phyloP scores from a whole-genome alignment of 169 alveolate genomes.

The Babesia bovis region DNA sequence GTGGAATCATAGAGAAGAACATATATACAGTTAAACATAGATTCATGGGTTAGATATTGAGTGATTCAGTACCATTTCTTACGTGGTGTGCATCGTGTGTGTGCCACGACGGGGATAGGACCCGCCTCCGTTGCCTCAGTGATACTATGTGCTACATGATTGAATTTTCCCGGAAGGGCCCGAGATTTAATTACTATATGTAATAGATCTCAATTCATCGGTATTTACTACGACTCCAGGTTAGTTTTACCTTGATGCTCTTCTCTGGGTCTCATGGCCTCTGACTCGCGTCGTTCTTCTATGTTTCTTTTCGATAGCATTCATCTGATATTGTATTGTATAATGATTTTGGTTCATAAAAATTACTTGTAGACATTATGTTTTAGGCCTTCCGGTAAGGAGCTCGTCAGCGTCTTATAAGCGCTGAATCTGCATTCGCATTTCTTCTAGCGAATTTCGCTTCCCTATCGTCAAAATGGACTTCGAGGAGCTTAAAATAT shows the following conservation, averaged over 20 bases:
- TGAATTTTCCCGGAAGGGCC: conserved; percentile 8
- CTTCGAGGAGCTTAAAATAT: conserved; percentile 36
- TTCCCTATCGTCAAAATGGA: conserved; percentile 15
- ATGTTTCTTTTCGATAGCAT: background rate
- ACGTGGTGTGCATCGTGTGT: conserved; percentile 70
- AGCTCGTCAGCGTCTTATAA: conserved; percentile 4
- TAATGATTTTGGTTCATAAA: background rate
- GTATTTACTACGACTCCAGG: conserved; percentile 10
- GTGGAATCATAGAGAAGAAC: too few relatives aligned
- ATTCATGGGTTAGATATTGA: background rate
- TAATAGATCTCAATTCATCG: background rate
- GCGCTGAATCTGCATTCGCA: conserved; percentile 5
- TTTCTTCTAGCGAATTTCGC: background rate
- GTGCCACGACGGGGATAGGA: conserved; percentile 49
- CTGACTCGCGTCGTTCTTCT: background rate
- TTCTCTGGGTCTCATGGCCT: background rate
- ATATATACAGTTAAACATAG: too few relatives aligned
- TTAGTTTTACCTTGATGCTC: background rate
- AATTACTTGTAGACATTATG: background rate
- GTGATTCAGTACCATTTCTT: conserved; percentile 24
- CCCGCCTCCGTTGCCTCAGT: conserved; percentile 27
- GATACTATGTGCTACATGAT: conserved; percentile 3
- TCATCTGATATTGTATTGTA: background rate
- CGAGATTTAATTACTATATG: background rate
- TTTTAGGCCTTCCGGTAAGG: conserved; percentile 7